Evolutionary conservation across 2,329 filamentous ascomycete species (phyloP), one percentile per base, ranked within the genome.

Genomic region (Trichoderma sp.): DNA sequence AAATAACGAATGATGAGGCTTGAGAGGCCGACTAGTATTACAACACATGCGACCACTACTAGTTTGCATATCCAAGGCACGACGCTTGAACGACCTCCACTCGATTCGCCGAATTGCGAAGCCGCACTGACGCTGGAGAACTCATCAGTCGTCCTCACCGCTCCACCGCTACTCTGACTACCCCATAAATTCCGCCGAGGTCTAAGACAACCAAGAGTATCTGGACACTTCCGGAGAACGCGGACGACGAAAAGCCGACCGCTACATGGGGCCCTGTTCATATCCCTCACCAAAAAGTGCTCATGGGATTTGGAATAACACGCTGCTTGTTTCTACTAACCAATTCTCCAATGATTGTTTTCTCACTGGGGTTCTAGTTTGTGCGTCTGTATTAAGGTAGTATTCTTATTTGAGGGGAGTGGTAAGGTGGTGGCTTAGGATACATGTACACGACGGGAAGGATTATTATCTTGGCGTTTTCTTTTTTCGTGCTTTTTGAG

Each of bases 401-500:
- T 30, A 36, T 30, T 30, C 47, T 36, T 50, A 61, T 30, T 47
- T 47, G 20, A 53, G 50, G 13, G 57, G 57, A 34, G 59, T 36
- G 17, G 11, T 57, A 69, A 11, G 39, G 53, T 20, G 57, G 67
- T 26, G 57, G 26, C 28, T 23, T 17, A 62, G 47, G 20, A 50
- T 61, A 53, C 47, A 53, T 20, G 66, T 61, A 53, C 47, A 53
- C 28, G 66, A 50, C 5, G 55, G 39, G 39, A 36, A 28, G 39
- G 57, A 30, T 69, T 36, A 53, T 69, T 53, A 3, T 36, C 20
- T 62, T 61, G 57, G 55, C 67, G 67, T 69, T 69, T 8, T 36
- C n/a, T 26, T 39, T 12, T 50, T 62, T 69, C 28, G 32, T 69
- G 67, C 39, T 61, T 62, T 62, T 69, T 69, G 57, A 50, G 30